These are phyloP conservation scores for Blastobotrys ciferrii DNA, from an alignment of 1,139 yeast species.

Conservation along the genomic window DNA sequence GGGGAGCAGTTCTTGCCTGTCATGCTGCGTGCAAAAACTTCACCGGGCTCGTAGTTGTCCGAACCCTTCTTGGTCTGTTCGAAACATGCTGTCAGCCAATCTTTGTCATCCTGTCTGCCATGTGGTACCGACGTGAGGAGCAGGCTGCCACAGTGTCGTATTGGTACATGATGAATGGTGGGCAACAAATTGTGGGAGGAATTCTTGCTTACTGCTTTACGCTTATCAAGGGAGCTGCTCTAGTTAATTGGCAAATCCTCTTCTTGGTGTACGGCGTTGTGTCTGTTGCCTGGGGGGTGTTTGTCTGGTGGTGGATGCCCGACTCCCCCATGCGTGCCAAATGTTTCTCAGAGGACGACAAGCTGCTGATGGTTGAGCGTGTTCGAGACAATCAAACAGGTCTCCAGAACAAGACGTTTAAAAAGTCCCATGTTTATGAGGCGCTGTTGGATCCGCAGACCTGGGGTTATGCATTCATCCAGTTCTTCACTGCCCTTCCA, in stretches of 20 bases:
- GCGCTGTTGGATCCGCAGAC: slow-evolving; percentile 43
- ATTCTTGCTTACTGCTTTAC: slow-evolving; percentile 26
- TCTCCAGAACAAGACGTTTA: slow-evolving; percentile 50
- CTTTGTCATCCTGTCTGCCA: slow-evolving; percentile 25
- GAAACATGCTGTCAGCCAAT: slow-evolving; percentile 40
- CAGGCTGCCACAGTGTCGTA: slow-evolving; percentile 20
- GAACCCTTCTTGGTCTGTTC: slow-evolving; percentile 51
- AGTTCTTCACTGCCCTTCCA: slow-evolving; percentile 25
- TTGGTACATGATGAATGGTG: slow-evolving; percentile 28
- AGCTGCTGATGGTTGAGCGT: slow-evolving; percentile 44
- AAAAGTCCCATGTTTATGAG: slow-evolving; percentile 48
- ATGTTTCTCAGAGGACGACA: slow-evolving; percentile 48
- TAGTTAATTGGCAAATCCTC: slow-evolving; percentile 47
- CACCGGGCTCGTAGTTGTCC: slow-evolving; percentile 46
- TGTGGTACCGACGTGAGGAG: slow-evolving; percentile 31
- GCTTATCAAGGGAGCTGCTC: slow-evolving; percentile 29
- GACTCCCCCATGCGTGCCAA: slow-evolving; percentile 50
- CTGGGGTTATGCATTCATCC: slow-evolving; percentile 40
- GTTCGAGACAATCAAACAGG: slow-evolving; percentile 49
- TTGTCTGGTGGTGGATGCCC: slow-evolving; percentile 45
- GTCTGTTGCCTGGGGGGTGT: slow-evolving; percentile 46
- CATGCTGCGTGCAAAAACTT: slow-evolving; percentile 48
- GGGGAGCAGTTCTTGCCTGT: slow-evolving; percentile 47
- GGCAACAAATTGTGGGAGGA: slow-evolving; percentile 27
- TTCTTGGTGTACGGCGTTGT: slow-evolving; percentile 46